Evolutionary conservation across 2,329 filamentous ascomycete genomes (phyloP), one percentile per base, ranked within the genome.

Genomic region (Neonectria punicea): DNA sequence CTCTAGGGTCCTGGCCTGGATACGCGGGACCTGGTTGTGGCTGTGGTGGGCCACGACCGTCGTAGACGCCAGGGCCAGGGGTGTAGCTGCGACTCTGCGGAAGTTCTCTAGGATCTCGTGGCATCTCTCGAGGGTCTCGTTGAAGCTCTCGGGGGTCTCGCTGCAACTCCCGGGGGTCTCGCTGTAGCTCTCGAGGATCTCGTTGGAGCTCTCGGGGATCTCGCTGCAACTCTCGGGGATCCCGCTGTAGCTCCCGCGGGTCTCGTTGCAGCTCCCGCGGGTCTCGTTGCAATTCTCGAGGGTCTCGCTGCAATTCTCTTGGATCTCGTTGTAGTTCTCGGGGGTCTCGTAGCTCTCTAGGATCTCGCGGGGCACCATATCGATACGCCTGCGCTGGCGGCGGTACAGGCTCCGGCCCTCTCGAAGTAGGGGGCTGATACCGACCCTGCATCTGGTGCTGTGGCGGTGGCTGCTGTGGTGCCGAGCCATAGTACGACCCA

Each of bases 41-140:
- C 11, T 78, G 77, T 56, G 82, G 83, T 0, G 76, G 79, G 7
- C 78, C 80, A 16, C 83, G 77, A 7, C 62, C 66, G 30, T 85
- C 83, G 58, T 84, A 85, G 2, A 74, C 69, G 4, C 78, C 80
- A 2, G 84, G 82, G 1, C 78, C 80, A 3, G 84, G 83, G 1
- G 84, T 85, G 69, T 83, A 85, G 70, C 82, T 84, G 20, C 84
- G 80, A 1, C 76, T 76, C 1, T 80, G 79, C 18, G 39, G n/a
- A 3, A 80, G 77, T 10, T 84, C 80, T 66, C 79, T 67, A 8
- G 69, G 80, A 63, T 85, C 83, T 47, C 83, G 2, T 11, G 6
- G n/a, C 5, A 43, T 8, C 39, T 43, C 39, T n/a, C 39, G 18
- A 20, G 39, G 39, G n/a, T 43, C 39, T 9, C 39, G 39, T 9